A percentile compares a stretch with the other conserved stretches of the same genome.
These are phyloP conservation scores for Mycena rosella DNA, from an alignment of 768 basidiomycete genomes.

Conservation along the genomic window DNA sequence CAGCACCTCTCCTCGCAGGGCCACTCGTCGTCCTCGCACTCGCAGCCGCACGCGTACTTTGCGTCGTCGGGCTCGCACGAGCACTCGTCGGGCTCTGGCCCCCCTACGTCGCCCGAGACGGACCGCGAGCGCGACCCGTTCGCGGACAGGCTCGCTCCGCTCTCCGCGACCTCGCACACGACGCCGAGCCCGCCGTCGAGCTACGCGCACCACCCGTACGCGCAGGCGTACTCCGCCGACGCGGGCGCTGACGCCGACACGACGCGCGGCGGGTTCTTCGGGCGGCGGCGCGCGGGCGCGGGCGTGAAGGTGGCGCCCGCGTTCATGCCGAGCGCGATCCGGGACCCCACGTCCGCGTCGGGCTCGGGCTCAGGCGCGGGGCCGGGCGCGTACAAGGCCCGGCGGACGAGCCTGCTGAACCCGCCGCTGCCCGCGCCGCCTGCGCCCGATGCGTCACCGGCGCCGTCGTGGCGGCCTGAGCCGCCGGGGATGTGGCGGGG, in stretches of 20 bases:
- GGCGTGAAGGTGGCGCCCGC: not conserved
- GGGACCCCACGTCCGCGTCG: conserved; percentile 6
- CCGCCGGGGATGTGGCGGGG: not conserved
- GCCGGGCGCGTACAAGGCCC: too few species aligned
- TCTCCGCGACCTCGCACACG: not conserved
- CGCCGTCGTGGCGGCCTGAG: not conserved
- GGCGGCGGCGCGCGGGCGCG: not conserved
- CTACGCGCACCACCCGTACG: not conserved
- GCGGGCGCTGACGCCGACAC: not conserved
- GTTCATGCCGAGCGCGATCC: conserved; percentile 7
- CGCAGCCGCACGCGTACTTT: too few species aligned
- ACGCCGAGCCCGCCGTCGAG: conserved; percentile 18
- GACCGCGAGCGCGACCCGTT: not conserved
- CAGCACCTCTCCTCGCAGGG: not conserved
- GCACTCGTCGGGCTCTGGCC: not conserved
- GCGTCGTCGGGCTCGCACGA: not conserved
- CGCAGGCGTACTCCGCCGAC: not conserved
- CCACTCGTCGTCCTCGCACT: not conserved
- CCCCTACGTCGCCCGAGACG: not conserved
- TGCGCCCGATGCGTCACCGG: too few species aligned
- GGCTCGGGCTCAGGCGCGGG: not conserved
- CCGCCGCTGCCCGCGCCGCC: conserved; percentile 7
- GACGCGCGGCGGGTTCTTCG: not conserved
- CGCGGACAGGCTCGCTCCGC: not conserved
- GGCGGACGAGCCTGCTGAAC: conserved; percentile 26